phyloP scores from a whole-genome alignment of 208 protist genomes.

The Endotrypanum monterogeii region DNA sequence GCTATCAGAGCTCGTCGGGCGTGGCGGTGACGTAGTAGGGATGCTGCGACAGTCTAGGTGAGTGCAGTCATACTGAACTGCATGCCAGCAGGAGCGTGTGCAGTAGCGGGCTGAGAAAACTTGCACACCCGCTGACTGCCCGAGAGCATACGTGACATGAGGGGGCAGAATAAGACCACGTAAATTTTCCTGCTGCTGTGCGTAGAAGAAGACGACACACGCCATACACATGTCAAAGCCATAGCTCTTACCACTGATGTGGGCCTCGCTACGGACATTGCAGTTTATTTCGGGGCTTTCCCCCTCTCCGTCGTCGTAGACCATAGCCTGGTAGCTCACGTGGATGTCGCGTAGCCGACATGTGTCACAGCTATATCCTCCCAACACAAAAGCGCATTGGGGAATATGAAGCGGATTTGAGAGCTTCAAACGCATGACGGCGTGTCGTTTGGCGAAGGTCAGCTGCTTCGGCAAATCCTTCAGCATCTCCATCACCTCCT shows the following conservation, averaged over 20 bases:
- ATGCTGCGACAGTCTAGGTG: not conserved
- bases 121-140: slow-evolving; percentile 33
- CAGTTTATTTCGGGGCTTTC: not conserved
- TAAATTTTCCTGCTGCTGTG: slow-evolving; percentile 25
- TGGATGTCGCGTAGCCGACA: slow-evolving; percentile 43
- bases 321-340: slow-evolving; percentile 56
- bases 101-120: slow-evolving; percentile 29
- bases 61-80: not conserved
- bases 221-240: slow-evolving; percentile 74
- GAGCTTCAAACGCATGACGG: slow-evolving; percentile 48
- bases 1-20: not conserved
- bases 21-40: not conserved
- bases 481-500: slow-evolving; percentile 26
- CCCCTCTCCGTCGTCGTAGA: slow-evolving; percentile 49
- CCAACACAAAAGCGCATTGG: slow-evolving; percentile 31
- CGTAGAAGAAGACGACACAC: slow-evolving; percentile 67
- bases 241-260: slow-evolving; percentile 33
- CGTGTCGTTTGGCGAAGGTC: slow-evolving; percentile 48
- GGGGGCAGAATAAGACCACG: slow-evolving; percentile 20
- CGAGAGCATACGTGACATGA: slow-evolving; percentile 34
- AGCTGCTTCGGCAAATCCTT: slow-evolving; percentile 36
- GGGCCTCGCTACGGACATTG: slow-evolving; percentile 48
- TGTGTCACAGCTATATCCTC: slow-evolving; percentile 57
- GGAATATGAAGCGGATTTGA: slow-evolving; percentile 59
- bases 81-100: not conserved